Evolutionary conservation across 2,329 filamentous ascomycete genomes (phyloP).

Genomic region (Sclerotinia sclerotiorum): DNA sequence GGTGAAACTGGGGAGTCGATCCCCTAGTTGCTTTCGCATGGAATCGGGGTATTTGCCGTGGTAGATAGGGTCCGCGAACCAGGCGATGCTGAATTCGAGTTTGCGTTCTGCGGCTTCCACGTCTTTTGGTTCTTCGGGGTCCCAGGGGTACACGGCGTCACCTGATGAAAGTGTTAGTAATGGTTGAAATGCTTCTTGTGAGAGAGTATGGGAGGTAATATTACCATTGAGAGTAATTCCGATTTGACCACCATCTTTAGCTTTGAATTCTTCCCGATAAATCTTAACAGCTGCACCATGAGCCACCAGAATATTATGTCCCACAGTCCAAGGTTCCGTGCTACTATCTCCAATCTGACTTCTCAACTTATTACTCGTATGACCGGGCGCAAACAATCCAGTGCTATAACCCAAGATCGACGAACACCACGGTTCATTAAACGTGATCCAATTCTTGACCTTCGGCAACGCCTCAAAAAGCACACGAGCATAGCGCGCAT

Average conservation of each 20-base stretch:
- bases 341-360: constrained; percentile 70
- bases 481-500: constrained; percentile 72
- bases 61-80: constrained; percentile 89
- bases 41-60: constrained; percentile 79
- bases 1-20: constrained; percentile 73
- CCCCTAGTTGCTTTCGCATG: constrained; percentile 78
- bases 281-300: constrained; percentile 79
- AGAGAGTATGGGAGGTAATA: constrained; percentile 23
- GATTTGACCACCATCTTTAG: constrained; percentile 70
- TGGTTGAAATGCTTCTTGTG: too few relatives aligned
- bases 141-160: constrained; percentile 81
- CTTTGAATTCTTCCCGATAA: constrained; percentile 81
- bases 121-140: constrained; percentile 71
- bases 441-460: constrained; percentile 87
- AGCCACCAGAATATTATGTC: constrained; percentile 76
- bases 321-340: constrained; percentile 79
- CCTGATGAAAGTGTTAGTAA: constrained; percentile 45
- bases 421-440: constrained; percentile 88
- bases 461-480: constrained; percentile 72
- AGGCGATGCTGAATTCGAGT: constrained; percentile 82
- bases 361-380: constrained; percentile 71
- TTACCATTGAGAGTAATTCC: constrained; percentile 82
- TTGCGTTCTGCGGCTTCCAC: constrained; percentile 76
- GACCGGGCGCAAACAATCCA: constrained; percentile 79
- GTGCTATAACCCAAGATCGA: constrained; percentile 77